These are phyloP conservation scores for Cubamyces sp. DNA, from an alignment of 768 basidiomycete species.

Conservation along the genomic window DNA sequence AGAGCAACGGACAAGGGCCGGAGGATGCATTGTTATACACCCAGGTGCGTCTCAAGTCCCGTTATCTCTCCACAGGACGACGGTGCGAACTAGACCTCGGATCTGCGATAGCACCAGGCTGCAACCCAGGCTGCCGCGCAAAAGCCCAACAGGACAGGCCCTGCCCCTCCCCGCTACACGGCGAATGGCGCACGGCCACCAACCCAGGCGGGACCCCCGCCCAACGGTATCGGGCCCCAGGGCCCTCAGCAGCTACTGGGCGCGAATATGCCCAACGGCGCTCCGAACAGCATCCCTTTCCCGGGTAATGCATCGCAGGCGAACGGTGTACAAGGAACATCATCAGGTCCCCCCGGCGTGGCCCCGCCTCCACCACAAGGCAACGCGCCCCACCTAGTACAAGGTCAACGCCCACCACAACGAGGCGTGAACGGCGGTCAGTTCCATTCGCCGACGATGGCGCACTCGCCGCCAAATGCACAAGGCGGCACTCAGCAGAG, in stretches of 20 bases:
- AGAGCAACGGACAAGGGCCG: slow-evolving; percentile 65
- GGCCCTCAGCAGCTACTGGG: slow-evolving; percentile 3
- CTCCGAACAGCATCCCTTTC: slow-evolving; percentile 25
- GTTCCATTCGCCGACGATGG: slow-evolving; percentile 69
- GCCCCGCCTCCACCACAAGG: slow-evolving; percentile 7
- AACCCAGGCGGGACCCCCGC: slow-evolving; percentile 29
- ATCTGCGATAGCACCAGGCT: slow-evolving; percentile 32
- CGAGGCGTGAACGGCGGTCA: slow-evolving; percentile 52
- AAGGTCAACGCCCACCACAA: slow-evolving; percentile 39
- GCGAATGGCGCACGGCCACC: slow-evolving; percentile 25
- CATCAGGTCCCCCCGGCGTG: slow-evolving; percentile 15
- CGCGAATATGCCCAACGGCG: slow-evolving; percentile 28
- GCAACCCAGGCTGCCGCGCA: slow-evolving; percentile 28
- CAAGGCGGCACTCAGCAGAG: slow-evolving; percentile 38
- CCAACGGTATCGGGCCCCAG: slow-evolving; percentile 37
- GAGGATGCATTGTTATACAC: slow-evolving; percentile 76
- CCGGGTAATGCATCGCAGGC: slow-evolving; percentile 36
- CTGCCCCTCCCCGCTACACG: slow-evolving; percentile 3
- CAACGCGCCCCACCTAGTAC: slow-evolving; percentile 19
- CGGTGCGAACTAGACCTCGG: slow-evolving; percentile 4
- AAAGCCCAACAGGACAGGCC: slow-evolving; percentile 27
- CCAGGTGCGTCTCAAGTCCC: slow-evolving; percentile 51
- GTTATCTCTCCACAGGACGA: slow-evolving; percentile 28
- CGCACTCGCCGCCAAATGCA: slow-evolving; percentile 58
- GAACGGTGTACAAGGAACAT: slow-evolving; percentile 47